Percentiles rank a stretch among this genome's conserved stretches.
phyloP scores from a whole-genome alignment of 177 flowering plant species.

The Telopea speciosissima region DNA sequence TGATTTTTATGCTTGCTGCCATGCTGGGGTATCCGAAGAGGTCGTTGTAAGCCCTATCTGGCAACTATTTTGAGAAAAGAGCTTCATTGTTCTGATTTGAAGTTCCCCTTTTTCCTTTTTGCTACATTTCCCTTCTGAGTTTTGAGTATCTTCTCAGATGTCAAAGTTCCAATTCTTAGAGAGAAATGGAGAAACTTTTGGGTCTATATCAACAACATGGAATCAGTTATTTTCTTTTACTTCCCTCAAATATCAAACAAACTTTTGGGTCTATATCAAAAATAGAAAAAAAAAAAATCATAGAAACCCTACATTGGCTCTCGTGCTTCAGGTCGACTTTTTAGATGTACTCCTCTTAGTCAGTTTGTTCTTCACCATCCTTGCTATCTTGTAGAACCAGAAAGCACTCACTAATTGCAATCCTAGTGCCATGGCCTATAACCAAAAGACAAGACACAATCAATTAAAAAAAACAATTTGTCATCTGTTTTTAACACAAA shows the following conservation, averaged over 20 bases:
- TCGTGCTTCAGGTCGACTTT: conserved; percentile 13
- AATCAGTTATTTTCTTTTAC: not conserved
- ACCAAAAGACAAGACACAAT: not conserved
- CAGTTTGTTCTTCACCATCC: conserved; percentile 72
- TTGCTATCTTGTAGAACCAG: conserved; percentile 88
- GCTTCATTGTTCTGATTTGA: too few relatives aligned
- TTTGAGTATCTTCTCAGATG: not conserved
- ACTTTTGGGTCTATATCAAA: too few relatives aligned
- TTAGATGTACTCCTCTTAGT: conserved; percentile 26
- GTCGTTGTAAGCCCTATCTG: too few relatives aligned
- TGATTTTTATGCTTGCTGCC: too few relatives aligned
- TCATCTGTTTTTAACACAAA: too few relatives aligned
- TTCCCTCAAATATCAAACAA: not conserved
- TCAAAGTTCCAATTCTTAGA: not conserved
- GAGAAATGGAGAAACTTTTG: not conserved
- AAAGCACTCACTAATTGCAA: conserved; percentile 77
- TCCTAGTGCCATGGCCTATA: conserved; percentile 73
- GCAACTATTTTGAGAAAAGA: too few relatives aligned
- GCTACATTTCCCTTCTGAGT: not conserved
- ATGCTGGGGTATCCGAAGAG: too few relatives aligned
- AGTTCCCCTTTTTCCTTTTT: too few relatives aligned
- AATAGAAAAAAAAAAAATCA: too few relatives aligned
- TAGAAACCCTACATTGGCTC: not conserved
- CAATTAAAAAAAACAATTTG: too few relatives aligned
- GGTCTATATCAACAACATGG: not conserved